Evolutionary conservation across 2,329 filamentous ascomycete genomes (phyloP).

Genomic region (Myrmaecium sp.): DNA sequence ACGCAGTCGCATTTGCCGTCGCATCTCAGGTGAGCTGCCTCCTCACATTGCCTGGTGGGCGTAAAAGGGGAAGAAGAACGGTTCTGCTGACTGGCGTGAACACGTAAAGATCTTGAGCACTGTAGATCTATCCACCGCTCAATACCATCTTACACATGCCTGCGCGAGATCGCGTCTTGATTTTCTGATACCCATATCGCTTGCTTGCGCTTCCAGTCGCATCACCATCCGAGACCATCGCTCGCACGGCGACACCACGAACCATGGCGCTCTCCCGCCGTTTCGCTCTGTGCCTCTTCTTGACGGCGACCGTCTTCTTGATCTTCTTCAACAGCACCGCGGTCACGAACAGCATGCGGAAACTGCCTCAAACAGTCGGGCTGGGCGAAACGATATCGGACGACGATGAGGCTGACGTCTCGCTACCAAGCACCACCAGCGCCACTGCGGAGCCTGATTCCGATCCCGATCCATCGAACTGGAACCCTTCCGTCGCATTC

Average conservation of each 20-base stretch:
- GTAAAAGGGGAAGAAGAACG: too few species aligned
- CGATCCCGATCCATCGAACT: constrained; percentile 10
- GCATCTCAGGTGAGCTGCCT: too few species aligned
- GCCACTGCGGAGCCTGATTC: constrained; percentile 5
- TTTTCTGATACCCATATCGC: too few species aligned
- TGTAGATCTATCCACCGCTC: too few species aligned
- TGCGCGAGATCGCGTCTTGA: too few species aligned
- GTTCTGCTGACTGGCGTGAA: too few species aligned
- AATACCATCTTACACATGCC: too few species aligned
- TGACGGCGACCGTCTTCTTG: constrained; percentile 13
- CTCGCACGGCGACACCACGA: neutral
- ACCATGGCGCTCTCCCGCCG: constrained; percentile 1
- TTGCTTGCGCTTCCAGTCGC: neutral
- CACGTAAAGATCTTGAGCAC: too few species aligned
- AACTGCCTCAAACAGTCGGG: constrained; percentile 23
- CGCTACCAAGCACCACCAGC: constrained; percentile 4
- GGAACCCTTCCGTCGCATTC: constrained; percentile 20
- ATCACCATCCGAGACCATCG: neutral
- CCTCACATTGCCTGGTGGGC: too few species aligned
- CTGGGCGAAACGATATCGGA: constrained; percentile 19
- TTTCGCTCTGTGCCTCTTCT: constrained; percentile 12
- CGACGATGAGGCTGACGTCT: constrained; percentile 5
- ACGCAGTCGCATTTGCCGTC: too few species aligned
- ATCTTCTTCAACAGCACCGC: constrained; percentile 20
- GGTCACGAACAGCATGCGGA: constrained; percentile 18